phyloP scores from a whole-genome alignment of 2,329 filamentous ascomycete genomes.

The Penicillium sp. region DNA sequence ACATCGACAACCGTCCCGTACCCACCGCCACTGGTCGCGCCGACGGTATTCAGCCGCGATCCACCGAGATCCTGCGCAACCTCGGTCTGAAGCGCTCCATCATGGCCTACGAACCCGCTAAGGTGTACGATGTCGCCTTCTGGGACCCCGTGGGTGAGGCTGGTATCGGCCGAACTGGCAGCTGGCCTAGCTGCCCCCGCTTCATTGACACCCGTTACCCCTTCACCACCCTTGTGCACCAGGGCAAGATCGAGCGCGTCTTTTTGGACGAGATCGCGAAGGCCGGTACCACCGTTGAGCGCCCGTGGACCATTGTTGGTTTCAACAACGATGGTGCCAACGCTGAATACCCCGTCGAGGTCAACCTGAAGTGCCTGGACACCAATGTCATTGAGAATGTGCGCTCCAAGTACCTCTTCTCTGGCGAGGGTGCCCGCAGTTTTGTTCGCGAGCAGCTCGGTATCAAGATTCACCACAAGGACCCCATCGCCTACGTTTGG shows the following conservation, averaged over 20 bases:
- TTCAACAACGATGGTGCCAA: conserved; percentile 63
- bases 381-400: conserved; percentile 68
- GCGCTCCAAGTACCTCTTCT: conserved; percentile 64
- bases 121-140: conserved; percentile 73
- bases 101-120: conserved; percentile 84
- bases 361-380: conserved; percentile 75
- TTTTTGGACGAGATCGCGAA: conserved; percentile 64
- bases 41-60: conserved; percentile 89
- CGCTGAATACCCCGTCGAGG: conserved; percentile 76
- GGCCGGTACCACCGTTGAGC: conserved; percentile 57
- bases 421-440: conserved; percentile 63
- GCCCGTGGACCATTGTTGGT: conserved; percentile 63
- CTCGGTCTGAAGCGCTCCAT: conserved; percentile 86
- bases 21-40: conserved; percentile 84
- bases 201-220: conserved; percentile 71
- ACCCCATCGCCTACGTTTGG: conserved; percentile 66
- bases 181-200: conserved; percentile 83
- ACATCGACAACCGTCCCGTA: conserved; percentile 86
- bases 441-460: conserved; percentile 65
- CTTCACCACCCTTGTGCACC: conserved; percentile 64
- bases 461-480: conserved; percentile 66
- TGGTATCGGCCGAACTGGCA: conserved; percentile 63
- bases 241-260: conserved; percentile 64
- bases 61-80: conserved; percentile 81
- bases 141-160: conserved; percentile 60